Base-by-base conservation (phyloP, 2,329 filamentous ascomycete genomes). In the Verticillium nonalfalfae region DNA sequence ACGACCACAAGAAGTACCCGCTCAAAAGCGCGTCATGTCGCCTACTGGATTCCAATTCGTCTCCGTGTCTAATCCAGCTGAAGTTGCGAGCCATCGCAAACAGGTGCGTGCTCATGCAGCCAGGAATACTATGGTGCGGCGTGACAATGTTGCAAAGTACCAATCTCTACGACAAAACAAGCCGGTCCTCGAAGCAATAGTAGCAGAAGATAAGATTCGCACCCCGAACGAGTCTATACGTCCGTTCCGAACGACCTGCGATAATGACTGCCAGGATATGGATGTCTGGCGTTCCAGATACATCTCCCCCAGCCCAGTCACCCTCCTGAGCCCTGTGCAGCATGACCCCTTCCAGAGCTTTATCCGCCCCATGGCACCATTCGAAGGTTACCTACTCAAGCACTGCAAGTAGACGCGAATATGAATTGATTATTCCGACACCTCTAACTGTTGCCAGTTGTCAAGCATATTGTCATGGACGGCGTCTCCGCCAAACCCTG, bases 101-200 rank as follows among this genome's bases (percentile, higher is more conserved):
- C 56, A 62, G 21, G 66, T 69, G 31, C 62, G 67, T n/a, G 65
- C 66, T 2, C 67, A 68, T 14, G 68, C 67, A 2, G 67, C 68
- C 9, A 59, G 65, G 6, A 63, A 64, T 52, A 18, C 56, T 15
- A 57, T 50, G 21, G 61, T 39, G 1, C 62, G 61, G 14, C 62
- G 60, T 7, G 45, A 61, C 55, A 57, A 58, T 40, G 64, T 67
- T 7, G 31, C 59, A 14, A 31, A 62, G 21, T 62, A 21, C 21
- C 21, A 21, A 21, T 21, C 21, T 21, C 21, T 21, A 21, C 21
- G 21, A 21, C 21, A 21, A 21, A 21, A 21, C 21, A 56, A 59
- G 55, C 9, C 3, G 4, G 40, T 40, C 21, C 34, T 59, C 26
- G 21, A 15, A 18, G 7, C 40, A 21, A 7, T 36, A 7, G 7